Conservation (phyloP, 768 basidiomycete genomes). For the Pleurotus ostreatus region DNA sequence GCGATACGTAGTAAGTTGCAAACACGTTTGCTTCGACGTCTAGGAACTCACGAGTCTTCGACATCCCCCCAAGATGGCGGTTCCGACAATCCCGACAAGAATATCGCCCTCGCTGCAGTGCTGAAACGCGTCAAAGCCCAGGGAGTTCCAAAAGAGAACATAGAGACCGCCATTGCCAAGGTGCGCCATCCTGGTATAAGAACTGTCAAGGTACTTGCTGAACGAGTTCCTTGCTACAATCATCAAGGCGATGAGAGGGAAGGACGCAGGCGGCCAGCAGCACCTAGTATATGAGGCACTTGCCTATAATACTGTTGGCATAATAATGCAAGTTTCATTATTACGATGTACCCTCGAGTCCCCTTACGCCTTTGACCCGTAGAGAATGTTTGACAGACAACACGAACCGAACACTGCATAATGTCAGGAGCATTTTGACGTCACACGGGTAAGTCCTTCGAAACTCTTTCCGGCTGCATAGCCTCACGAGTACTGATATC, state of each 20-base stretch:
- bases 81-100: constrained; percentile 50
- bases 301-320: constrained; percentile 50
- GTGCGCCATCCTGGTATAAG: constrained; percentile 23
- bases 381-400: constrained; percentile 67
- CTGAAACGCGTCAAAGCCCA: constrained; percentile 53
- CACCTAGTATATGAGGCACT: constrained; percentile 59
- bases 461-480: background rate
- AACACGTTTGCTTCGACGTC: background rate
- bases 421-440: constrained; percentile 48
- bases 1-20: constrained; percentile 52
- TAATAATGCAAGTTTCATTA: background rate
- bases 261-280: constrained; percentile 42
- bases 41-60: constrained; percentile 5
- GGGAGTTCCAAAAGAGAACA: constrained; percentile 67
- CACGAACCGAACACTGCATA: constrained; percentile 55
- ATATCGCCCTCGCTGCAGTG: constrained; percentile 46
- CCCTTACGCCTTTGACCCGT: background rate
- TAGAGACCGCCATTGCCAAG: constrained; percentile 57
- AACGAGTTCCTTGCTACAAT: background rate
- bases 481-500: background rate
- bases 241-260: constrained; percentile 43
- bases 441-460: constrained; percentile 38
- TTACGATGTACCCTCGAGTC: too few relatives aligned
- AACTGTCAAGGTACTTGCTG: background rate
- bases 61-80: constrained; percentile 42